Evolutionary conservation across 164 flowering plant genomes (phyloP).

Genomic region (Kingdonia uniflora): DNA sequence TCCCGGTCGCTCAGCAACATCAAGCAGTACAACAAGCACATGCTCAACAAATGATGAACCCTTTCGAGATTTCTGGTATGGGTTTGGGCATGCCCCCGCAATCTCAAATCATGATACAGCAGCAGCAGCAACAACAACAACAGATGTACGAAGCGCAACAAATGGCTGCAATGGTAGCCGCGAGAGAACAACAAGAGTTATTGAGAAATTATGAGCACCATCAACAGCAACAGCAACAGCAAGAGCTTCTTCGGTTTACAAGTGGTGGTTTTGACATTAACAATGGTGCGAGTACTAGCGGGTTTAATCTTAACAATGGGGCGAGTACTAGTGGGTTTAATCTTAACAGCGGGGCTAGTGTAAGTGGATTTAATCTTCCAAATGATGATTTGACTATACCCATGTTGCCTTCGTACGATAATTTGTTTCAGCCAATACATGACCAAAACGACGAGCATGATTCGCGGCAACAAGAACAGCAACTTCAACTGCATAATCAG

Average conservation of each 20-base stretch:
- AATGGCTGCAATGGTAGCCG: constrained; percentile 5
- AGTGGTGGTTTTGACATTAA: constrained; percentile 6
- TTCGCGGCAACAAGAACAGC: constrained; percentile 1
- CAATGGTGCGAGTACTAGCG: background rate
- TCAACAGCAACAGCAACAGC: constrained; percentile 11
- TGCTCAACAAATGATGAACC: constrained; percentile 1
- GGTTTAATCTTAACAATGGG: background rate
- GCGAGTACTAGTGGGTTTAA: constrained; percentile 2
- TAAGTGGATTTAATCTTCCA: constrained; percentile 8
- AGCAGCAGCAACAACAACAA: constrained; percentile 12
- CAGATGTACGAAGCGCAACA: constrained; percentile 11
- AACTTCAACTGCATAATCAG: background rate
- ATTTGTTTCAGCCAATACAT: constrained; percentile 1
- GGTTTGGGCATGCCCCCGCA: constrained; percentile 6
- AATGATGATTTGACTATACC: background rate
- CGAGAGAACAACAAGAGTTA: constrained; percentile 15
- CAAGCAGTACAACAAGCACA: constrained; percentile 3
- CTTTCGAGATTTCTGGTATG: constrained; percentile 8
- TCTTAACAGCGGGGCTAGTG: background rate
- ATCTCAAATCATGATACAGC: constrained; percentile 8
- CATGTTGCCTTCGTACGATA: constrained; percentile 3
- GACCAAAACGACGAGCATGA: constrained; percentile 2
- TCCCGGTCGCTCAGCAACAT: constrained; percentile 7
- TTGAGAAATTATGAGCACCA: constrained; percentile 13
- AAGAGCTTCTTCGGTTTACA: constrained; percentile 10